A percentile compares a stretch with the other conserved stretches of the same genome.
Conservation (phyloP, 2,329 filamentous ascomycete genomes). For the Aspergillus proliferans region DNA sequence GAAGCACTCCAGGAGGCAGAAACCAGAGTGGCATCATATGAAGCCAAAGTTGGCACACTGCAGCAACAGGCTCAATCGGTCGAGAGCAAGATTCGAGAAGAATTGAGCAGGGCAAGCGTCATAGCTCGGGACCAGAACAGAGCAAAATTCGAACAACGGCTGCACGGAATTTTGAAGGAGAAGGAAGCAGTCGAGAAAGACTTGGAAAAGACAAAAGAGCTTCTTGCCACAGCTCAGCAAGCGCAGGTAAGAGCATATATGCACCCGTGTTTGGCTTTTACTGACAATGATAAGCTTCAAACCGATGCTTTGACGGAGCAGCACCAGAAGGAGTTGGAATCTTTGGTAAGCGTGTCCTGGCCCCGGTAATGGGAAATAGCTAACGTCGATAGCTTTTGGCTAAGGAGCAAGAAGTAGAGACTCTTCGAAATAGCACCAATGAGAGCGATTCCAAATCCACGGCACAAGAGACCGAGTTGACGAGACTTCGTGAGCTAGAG, state of each 20-base stretch:
- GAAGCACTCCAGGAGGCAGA: constrained; percentile 13
- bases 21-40: constrained; percentile 9
- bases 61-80: constrained; percentile 13
- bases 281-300: constrained; percentile 17
- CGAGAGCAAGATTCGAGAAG: constrained; percentile 24
- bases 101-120: constrained; percentile 25
- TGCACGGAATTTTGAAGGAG: constrained; percentile 20
- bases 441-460: constrained; percentile 9
- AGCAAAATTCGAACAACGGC: constrained; percentile 24
- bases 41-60: constrained; percentile 17
- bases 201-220: constrained; percentile 9
- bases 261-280: background rate
- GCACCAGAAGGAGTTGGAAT: constrained; percentile 7
- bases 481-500: constrained; percentile 17
- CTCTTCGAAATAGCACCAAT: constrained; percentile 9
- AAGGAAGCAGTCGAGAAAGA: constrained; percentile 19
- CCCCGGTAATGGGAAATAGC: background rate
- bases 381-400: constrained; percentile 17
- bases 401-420: constrained; percentile 13
- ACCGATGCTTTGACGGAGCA: constrained; percentile 9
- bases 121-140: constrained; percentile 21
- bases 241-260: constrained; percentile 19
- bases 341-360: constrained; percentile 11
- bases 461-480: constrained; percentile 13
- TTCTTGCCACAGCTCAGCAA: constrained; percentile 15